Evolutionary conservation across 2,329 filamentous ascomycete genomes (phyloP).

Genomic region (Cercospora sp.): DNA sequence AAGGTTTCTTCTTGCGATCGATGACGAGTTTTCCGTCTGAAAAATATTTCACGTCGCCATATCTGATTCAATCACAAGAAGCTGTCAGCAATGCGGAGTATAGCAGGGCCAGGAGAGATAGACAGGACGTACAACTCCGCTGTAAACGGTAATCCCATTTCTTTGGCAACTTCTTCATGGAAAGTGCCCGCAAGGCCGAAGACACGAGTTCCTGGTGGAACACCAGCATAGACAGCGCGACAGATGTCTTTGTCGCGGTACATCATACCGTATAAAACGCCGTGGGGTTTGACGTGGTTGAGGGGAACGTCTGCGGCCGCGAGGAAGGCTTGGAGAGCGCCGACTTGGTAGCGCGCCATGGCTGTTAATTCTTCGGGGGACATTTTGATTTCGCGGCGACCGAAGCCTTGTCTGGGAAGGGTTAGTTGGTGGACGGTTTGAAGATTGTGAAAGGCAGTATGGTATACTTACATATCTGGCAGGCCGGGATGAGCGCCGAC

Average conservation of each 20-base stretch:
- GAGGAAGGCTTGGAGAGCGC: slow-evolving; percentile 61
- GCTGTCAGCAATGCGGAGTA: not conserved
- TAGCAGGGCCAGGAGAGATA: not conserved
- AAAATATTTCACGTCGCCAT: slow-evolving; percentile 59
- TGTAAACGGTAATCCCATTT: slow-evolving; percentile 55
- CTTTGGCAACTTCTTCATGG: slow-evolving; percentile 56
- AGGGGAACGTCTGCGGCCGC: slow-evolving; percentile 57
- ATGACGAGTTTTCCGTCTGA: slow-evolving; percentile 54
- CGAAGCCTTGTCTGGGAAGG: slow-evolving; percentile 58
- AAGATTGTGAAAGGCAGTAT: not conserved
- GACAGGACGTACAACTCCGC: slow-evolving; percentile 45
- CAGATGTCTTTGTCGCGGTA: slow-evolving; percentile 53
- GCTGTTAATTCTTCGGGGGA: slow-evolving; percentile 42
- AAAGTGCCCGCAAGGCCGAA: slow-evolving; percentile 58
- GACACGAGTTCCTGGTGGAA: slow-evolving; percentile 53
- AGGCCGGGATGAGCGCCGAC: slow-evolving; percentile 65
- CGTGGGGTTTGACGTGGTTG: slow-evolving; percentile 59
- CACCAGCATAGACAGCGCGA: slow-evolving; percentile 54
- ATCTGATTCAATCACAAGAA: slow-evolving; percentile 28
- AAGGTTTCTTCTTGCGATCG: slow-evolving; percentile 59
- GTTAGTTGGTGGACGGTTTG: not conserved
- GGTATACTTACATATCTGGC: slow-evolving; percentile 52
- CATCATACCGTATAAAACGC: slow-evolving; percentile 60
- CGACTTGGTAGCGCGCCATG: slow-evolving; percentile 63
- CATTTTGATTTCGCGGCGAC: slow-evolving; percentile 62